Base-by-base conservation (phyloP, 192 early-diverging fungal genomes). In the Podila verticillata region DNA sequence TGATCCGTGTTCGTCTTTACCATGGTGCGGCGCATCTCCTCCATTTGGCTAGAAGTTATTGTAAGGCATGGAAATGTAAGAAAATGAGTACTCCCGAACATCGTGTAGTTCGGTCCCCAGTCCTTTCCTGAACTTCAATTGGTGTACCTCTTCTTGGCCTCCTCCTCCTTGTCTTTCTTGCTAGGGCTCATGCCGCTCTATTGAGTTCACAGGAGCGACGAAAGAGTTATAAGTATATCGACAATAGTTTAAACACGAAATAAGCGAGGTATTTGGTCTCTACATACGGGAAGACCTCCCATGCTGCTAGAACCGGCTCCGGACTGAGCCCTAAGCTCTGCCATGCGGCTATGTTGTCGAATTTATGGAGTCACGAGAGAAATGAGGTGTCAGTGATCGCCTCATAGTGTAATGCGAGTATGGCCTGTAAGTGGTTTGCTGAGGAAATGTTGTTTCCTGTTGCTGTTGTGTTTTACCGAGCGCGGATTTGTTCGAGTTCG, bases 21-120 rank as follows among this genome's bases (percentile, higher is more conserved):
- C 92, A 95, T 92, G 19, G 83, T 89, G 64, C 91, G 82, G 28
- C 95, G 90, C 86, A 91, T 89, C 77, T 98, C 95, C 61, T 98
- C 95, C 87, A 91, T 89, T 85, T 94, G 91, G 29, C 93, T 95
- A 74, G 28, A 35, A 57, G 61, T 48, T 74, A 63, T 22, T 28
- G 48, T 26, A 28, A 48, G 30, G 28, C 34, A 66, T 65, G 30
- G 49, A 66, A 39, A n/a, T 64, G 48, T 8, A 51, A 47, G 64
- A 66, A 72, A 17, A 44, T 44, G 17, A 44, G 39, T 44, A 44
- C 17, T 44, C 39, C 8, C 5, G 47, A 30, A 30, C 26, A 7
- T 28, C 17, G 19, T n/a, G 51, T 54, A 22, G 6, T 54, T 5
- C 22, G 22, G 20, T 4, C 7, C 9, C 20, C 10, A 54, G 7